These are phyloP conservation scores for Mortierella sp. DNA, from an alignment of 371 early-diverging fungal genomes.

Conservation along the genomic window DNA sequence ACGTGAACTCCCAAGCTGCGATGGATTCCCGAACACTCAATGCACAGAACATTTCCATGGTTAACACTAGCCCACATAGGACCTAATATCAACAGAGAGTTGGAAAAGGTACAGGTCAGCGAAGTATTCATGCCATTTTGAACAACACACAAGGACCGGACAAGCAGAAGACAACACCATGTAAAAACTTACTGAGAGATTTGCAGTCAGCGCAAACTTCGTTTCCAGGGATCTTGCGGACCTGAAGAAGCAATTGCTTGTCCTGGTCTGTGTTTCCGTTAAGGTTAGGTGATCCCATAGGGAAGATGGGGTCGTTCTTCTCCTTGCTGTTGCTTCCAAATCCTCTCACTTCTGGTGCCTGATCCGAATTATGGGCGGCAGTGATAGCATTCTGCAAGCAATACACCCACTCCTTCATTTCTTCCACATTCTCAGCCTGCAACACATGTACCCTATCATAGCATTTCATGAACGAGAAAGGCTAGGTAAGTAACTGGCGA, in stretches of 20 bases:
- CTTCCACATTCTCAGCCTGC: slow-evolving; percentile 88
- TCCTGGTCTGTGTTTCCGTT: slow-evolving; percentile 57
- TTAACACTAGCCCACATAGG: slow-evolving; percentile 97
- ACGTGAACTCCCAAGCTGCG: slow-evolving; percentile 96
- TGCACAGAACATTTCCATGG: slow-evolving; percentile 94
- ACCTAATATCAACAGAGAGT: slow-evolving; percentile 31
- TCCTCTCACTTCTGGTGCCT: slow-evolving; percentile 58
- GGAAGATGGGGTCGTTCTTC: slow-evolving; percentile 30
- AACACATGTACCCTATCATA: slow-evolving; percentile 70
- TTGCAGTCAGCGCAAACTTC: slow-evolving; percentile 48
- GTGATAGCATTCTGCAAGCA: slow-evolving; percentile 80
- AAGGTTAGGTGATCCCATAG: slow-evolving; percentile 51
- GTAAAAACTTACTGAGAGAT: slow-evolving; percentile 33
- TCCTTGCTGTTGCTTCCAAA: slow-evolving; percentile 48
- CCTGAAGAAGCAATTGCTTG: slow-evolving; percentile 40
- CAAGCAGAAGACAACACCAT: not conserved
- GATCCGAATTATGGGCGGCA: slow-evolving; percentile 73
- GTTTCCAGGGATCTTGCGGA: slow-evolving; percentile 50
- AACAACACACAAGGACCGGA: not conserved
- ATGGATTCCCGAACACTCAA: slow-evolving; percentile 98
- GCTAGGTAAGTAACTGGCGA: not conserved
- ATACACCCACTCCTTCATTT: slow-evolving; percentile 87
- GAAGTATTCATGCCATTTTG: not conserved
- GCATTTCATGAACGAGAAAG: not conserved
- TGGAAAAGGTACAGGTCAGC: not conserved